Evolutionary conservation across 345 rosid genomes (phyloP).

Genomic region (Linum trigynum): DNA sequence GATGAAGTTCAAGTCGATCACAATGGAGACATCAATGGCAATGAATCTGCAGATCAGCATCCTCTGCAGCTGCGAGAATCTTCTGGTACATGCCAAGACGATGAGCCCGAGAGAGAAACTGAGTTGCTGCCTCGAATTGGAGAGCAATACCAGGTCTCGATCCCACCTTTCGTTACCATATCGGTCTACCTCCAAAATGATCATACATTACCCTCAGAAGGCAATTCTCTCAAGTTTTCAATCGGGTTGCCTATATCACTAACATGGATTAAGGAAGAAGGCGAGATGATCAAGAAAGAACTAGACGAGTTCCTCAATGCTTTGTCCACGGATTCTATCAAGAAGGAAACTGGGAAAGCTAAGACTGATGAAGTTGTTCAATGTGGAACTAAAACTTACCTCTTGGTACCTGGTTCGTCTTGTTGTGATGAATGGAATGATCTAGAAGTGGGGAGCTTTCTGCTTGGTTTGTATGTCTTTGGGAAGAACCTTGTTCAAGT

Average conservation of each 20-base stretch:
- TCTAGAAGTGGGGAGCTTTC: constrained; percentile 30
- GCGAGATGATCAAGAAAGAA: constrained; percentile 18
- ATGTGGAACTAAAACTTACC: constrained; percentile 8
- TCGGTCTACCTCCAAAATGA: constrained; percentile 6
- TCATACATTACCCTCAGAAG: background rate
- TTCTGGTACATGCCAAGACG: constrained; percentile 15
- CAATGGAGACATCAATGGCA: constrained; percentile 10
- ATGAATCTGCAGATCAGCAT: constrained; percentile 22
- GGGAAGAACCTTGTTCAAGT: constrained; percentile 49
- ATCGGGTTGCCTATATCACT: constrained; percentile 43
- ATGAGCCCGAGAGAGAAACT: constrained; percentile 30
- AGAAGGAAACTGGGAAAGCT: constrained; percentile 9
- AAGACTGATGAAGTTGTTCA: constrained; percentile 16
- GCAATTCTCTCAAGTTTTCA: constrained; percentile 16
- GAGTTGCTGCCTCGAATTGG: constrained; percentile 51
- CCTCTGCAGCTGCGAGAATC: constrained; percentile 17
- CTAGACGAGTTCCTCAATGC: constrained; percentile 11
- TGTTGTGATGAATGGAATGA: constrained; percentile 24
- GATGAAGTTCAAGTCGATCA: constrained; percentile 22
- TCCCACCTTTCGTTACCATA: constrained; percentile 33
- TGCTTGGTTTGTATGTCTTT: constrained; percentile 54
- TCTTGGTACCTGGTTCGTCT: constrained; percentile 32
- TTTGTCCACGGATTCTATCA: constrained; percentile 6
- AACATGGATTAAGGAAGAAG: constrained; percentile 35
- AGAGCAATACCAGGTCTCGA: constrained; percentile 41